These are phyloP conservation scores for Clavispora phyllophila DNA, from an alignment of 805 yeast genomes.

Conservation along the genomic window DNA sequence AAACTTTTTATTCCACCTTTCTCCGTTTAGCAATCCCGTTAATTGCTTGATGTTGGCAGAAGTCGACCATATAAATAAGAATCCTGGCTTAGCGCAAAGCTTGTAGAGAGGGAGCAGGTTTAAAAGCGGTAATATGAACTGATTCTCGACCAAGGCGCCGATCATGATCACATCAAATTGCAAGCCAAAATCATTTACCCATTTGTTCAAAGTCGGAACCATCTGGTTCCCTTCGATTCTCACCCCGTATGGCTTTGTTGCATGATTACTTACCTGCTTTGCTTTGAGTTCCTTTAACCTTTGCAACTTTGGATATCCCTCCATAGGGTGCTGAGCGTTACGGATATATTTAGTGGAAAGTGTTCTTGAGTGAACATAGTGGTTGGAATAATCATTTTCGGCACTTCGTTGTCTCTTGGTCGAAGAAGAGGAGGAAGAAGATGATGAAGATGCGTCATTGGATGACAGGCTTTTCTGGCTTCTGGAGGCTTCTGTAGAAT, in stretches of 20 bases:
- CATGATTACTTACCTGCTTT: conserved; percentile 47
- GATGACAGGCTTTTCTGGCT: conserved; percentile 5
- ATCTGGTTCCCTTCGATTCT: conserved; percentile 50
- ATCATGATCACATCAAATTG: conserved; percentile 90
- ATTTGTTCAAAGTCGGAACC: conserved; percentile 49
- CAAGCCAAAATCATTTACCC: conserved; percentile 56
- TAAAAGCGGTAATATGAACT: conserved; percentile 57
- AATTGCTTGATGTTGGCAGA: conserved; percentile 65
- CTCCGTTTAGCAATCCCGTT: conserved; percentile 48
- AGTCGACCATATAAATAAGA: conserved; percentile 83
- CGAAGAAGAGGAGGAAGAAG: background rate
- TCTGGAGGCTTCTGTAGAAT: conserved; percentile 6
- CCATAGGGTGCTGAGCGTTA: conserved; percentile 61
- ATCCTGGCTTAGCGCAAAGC: conserved; percentile 80
- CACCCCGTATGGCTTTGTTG: conserved; percentile 63
- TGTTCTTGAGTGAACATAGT: conserved; percentile 57
- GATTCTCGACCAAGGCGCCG: conserved; percentile 77
- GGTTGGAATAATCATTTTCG: conserved; percentile 71
- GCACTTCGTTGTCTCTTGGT: conserved; percentile 8
- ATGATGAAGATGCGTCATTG: background rate
- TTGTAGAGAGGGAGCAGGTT: conserved; percentile 64
- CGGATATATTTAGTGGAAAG: conserved; percentile 62
- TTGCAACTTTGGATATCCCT: conserved; percentile 84
- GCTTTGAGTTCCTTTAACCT: conserved; percentile 61
- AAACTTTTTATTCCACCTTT: conserved; percentile 54